Percentiles rank a stretch among this genome's conserved stretches.
Evolutionary conservation across 2,329 filamentous ascomycete genomes (phyloP).

Genomic region (Exophiala bonariae): DNA sequence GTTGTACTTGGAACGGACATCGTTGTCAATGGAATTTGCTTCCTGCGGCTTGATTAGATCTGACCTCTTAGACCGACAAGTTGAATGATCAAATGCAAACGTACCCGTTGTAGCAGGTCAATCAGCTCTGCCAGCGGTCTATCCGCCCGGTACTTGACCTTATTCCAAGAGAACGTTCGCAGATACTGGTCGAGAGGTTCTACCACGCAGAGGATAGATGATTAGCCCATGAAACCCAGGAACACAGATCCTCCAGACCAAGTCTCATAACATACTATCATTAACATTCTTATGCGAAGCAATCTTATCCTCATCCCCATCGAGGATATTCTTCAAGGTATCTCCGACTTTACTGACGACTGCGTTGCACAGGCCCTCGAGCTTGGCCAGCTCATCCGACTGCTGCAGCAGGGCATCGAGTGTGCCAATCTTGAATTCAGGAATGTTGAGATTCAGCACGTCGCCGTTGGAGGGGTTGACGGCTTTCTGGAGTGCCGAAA

Average conservation of each 20-base stretch:
- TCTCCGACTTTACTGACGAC: constrained; percentile 88
- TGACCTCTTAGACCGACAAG: neutral
- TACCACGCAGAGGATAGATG: constrained; percentile 39
- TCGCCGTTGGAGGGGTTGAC: constrained; percentile 73
- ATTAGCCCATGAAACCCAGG: no score
- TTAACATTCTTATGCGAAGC: constrained; percentile 89
- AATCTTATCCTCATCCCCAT: constrained; percentile 79
- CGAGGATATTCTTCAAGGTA: constrained; percentile 77
- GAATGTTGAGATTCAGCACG: constrained; percentile 76
- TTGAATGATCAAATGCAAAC: neutral
- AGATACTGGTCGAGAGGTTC: constrained; percentile 96
- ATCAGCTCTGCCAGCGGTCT: constrained; percentile 85
- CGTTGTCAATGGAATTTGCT: constrained; percentile 87
- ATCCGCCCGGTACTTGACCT: constrained; percentile 93
- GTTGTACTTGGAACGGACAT: constrained; percentile 89
- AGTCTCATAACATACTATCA: constrained; percentile 65
- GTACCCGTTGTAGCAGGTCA: constrained; percentile 81
- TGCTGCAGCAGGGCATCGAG: constrained; percentile 93
- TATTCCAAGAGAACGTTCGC: constrained; percentile 90
- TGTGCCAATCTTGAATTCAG: constrained; percentile 96
- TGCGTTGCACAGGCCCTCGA: constrained; percentile 74
- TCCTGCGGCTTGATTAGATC: constrained; percentile 56
- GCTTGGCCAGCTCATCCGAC: constrained; percentile 89
- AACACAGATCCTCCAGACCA: no score
- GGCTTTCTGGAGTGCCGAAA: constrained; percentile 71